Evolutionary conservation across 2,329 filamentous ascomycete species (phyloP).

Genomic region (Nakataea oryzae): DNA sequence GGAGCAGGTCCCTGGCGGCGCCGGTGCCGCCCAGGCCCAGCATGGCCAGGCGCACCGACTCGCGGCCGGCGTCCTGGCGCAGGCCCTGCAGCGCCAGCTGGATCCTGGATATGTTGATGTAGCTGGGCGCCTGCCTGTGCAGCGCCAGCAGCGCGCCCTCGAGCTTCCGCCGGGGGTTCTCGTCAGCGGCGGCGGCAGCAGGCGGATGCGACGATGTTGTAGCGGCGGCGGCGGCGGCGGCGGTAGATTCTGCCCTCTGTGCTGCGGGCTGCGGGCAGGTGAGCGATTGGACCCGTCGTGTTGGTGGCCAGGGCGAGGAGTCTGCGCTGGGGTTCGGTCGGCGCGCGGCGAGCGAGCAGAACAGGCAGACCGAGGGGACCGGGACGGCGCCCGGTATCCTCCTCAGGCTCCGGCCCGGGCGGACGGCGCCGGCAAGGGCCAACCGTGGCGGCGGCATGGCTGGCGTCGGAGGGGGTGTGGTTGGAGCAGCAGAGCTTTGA

Average conservation of each 20-base stretch:
- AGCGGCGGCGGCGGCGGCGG: no score
- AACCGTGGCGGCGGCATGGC: constrained; percentile 1
- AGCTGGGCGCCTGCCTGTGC: constrained; percentile 47
- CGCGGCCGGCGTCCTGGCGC: constrained; percentile 42
- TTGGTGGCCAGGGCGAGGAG: neutral
- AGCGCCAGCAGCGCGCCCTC: constrained; percentile 49
- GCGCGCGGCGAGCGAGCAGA: neutral
- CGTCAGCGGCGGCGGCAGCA: neutral
- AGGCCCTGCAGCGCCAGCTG: constrained; percentile 61
- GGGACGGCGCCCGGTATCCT: neutral
- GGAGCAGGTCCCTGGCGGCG: constrained; percentile 55
- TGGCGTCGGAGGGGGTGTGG: neutral
- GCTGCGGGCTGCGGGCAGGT: neutral
- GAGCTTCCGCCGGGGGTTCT: constrained; percentile 39
- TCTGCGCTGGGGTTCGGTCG: neutral
- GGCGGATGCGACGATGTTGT: no score
- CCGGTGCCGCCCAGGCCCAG: constrained; percentile 31
- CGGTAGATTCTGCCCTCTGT: constrained; percentile 15
- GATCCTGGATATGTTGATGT: constrained; percentile 58
- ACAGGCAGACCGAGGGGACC: neutral
- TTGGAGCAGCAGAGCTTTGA: neutral
- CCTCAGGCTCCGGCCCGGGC: neutral
- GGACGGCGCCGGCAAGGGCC: neutral
- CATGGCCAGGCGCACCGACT: constrained; percentile 49
- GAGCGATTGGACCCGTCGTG: neutral